Conservation (phyloP, 768 basidiomycete species). For the Sarcodon aspratus region DNA sequence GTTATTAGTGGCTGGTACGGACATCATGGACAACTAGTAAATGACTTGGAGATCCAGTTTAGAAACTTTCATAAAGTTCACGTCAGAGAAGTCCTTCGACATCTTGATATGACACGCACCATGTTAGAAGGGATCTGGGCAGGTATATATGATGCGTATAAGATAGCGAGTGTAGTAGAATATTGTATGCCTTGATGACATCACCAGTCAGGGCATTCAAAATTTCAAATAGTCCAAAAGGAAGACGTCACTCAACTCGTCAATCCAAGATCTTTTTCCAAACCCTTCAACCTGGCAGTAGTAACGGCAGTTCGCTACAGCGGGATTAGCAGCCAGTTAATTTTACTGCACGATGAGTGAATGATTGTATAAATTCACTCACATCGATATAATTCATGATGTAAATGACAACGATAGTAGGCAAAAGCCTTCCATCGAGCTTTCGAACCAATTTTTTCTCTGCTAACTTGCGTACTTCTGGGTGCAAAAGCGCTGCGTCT, state of each 20-base stretch:
- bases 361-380: constrained; percentile 6
- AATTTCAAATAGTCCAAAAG: no score
- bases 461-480: constrained; percentile 12
- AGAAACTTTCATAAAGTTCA: background rate
- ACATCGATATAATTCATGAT: constrained; percentile 67
- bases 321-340: background rate
- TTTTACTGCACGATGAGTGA: constrained; percentile 15
- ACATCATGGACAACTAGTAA: constrained; percentile 19
- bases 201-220: no score
- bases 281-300: constrained; percentile 13
- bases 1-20: constrained; percentile 10
- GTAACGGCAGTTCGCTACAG: background rate
- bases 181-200: constrained; percentile 35
- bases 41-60: constrained; percentile 2
- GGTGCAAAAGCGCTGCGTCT: constrained; percentile 13
- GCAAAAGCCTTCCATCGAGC: constrained; percentile 44
- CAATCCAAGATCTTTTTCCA: constrained; percentile 14
- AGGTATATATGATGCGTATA: constrained; percentile 50
- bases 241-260: background rate
- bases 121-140: constrained; percentile 61
- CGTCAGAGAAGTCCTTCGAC: constrained; percentile 11
- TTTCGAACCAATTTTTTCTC: constrained; percentile 37
- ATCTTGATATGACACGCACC: constrained; percentile 21
- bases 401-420: constrained; percentile 45
- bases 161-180: constrained; percentile 35